These are phyloP conservation scores for Solanum dulcamara DNA, from an alignment of 257 asterid species.

Conservation along the genomic window DNA sequence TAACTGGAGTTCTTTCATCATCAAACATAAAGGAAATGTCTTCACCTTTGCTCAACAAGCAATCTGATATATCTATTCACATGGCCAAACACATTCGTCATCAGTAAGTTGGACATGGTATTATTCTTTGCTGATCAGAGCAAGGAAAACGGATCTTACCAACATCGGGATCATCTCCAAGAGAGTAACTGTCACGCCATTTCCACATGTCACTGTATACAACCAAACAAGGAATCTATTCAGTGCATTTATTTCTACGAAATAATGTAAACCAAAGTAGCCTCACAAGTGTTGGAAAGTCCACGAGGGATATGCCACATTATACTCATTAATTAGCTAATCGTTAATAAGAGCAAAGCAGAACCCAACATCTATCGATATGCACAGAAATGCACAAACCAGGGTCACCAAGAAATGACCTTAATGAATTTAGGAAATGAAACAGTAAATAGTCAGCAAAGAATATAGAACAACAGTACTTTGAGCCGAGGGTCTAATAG, in stretches of 20 bases:
- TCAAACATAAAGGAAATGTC: conserved; percentile 32
- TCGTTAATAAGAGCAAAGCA: background rate
- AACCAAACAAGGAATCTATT: background rate
- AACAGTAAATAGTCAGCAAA: background rate
- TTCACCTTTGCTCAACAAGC: conserved; percentile 32
- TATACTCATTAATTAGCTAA: background rate
- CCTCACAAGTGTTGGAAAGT: background rate
- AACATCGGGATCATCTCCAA: conserved; percentile 33
- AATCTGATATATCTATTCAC: conserved; percentile 36
- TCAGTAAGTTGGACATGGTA: background rate
- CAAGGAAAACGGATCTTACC: conserved; percentile 28
- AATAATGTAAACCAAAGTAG: background rate
- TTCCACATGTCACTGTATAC: conserved; percentile 52
- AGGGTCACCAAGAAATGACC: background rate
- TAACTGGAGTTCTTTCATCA: conserved; percentile 56
- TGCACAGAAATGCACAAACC: background rate
- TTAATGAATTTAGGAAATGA: background rate
- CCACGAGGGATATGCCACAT: background rate
- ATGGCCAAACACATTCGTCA: conserved; percentile 3
- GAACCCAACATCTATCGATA: background rate
- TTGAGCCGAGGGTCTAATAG: background rate
- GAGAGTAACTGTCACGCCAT: conserved; percentile 54
- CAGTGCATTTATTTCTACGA: background rate
- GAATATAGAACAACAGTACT: background rate
- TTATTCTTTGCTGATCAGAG: too few relatives aligned